phyloP scores from a whole-genome alignment of 179 eudicot genomes.

The Kewa caespitosa region DNA sequence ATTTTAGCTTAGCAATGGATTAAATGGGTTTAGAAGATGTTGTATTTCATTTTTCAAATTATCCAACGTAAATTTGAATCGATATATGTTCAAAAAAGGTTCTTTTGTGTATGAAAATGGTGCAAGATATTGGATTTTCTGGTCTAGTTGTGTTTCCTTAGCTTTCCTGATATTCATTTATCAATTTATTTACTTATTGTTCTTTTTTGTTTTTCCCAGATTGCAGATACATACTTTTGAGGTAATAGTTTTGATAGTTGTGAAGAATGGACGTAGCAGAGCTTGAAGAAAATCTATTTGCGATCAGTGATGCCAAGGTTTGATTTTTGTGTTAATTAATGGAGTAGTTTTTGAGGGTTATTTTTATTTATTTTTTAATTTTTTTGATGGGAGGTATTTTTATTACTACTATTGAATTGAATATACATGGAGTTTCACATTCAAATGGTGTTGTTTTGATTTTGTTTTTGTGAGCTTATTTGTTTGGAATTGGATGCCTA shows the following conservation, averaged over 20 bases:
- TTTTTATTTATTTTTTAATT: no score
- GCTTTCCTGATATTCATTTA: background rate
- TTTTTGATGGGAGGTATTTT: background rate
- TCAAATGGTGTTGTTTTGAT: background rate
- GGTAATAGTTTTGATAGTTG: slow-evolving; percentile 16
- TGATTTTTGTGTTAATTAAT: background rate
- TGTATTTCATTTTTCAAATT: slow-evolving; percentile 4
- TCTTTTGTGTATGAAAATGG: background rate
- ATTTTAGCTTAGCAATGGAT: background rate
- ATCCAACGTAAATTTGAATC: background rate
- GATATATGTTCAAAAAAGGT: slow-evolving; percentile 6
- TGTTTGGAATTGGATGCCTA: background rate
- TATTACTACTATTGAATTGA: background rate
- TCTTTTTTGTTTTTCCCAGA: slow-evolving; percentile 16
- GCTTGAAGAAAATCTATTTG: slow-evolving; percentile 67
- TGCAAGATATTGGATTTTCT: no score
- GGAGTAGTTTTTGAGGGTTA: background rate
- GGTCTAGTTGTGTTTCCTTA: background rate
- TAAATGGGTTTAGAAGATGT: background rate
- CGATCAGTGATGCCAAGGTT: slow-evolving; percentile 93
- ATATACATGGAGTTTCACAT: background rate
- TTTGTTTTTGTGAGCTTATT: background rate
- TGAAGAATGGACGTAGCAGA: slow-evolving; percentile 65
- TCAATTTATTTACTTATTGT: background rate
- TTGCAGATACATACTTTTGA: slow-evolving; percentile 32